Percentiles rank a stretch among this genome's conserved stretches.
These are phyloP conservation scores for Podospora pseudoanserina DNA, from an alignment of 495 filamentous ascomycete genomes.

Conservation along the genomic window DNA sequence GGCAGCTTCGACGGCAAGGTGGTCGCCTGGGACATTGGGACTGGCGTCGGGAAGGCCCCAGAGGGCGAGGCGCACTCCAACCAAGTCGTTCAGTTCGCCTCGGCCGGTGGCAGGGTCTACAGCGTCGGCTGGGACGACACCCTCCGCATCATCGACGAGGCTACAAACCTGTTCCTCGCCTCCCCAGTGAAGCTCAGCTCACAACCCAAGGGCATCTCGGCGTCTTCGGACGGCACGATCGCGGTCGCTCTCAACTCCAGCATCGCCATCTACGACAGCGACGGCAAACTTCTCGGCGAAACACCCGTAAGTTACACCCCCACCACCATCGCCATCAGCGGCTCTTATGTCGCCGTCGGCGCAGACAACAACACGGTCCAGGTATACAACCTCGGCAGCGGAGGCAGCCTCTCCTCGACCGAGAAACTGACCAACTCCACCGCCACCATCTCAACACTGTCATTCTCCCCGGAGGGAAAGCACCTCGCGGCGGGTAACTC, in stretches of 20 bases:
- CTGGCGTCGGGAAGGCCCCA: conserved; percentile 62
- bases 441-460: conserved; percentile 60
- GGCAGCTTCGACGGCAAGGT: conserved; percentile 89
- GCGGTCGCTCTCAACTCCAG: conserved; percentile 64
- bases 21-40: conserved; percentile 70
- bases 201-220: conserved; percentile 52
- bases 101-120: conserved; percentile 60
- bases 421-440: conserved; percentile 50
- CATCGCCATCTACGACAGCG: conserved; percentile 58
- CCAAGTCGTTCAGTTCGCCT: conserved; percentile 73
- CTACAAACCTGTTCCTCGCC: conserved; percentile 48
- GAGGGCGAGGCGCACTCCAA: conserved; percentile 78
- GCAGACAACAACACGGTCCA: conserved; percentile 66
- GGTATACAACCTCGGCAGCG: conserved; percentile 59
- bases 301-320: conserved; percentile 53
- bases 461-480: conserved; percentile 72
- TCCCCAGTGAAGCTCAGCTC: conserved; percentile 43
- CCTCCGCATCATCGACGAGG: conserved; percentile 68
- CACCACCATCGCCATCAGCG: conserved; percentile 65
- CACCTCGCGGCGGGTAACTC: conserved; percentile 77
- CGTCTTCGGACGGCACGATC: conserved; percentile 40
- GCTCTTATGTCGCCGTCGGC: conserved; percentile 67
- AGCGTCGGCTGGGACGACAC: conserved; percentile 96
- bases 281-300: conserved; percentile 53
- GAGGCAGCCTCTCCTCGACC: conserved; percentile 41